Conservation (phyloP, 1,284 basidiomycete species). For the Ustilago xerochloae region DNA sequence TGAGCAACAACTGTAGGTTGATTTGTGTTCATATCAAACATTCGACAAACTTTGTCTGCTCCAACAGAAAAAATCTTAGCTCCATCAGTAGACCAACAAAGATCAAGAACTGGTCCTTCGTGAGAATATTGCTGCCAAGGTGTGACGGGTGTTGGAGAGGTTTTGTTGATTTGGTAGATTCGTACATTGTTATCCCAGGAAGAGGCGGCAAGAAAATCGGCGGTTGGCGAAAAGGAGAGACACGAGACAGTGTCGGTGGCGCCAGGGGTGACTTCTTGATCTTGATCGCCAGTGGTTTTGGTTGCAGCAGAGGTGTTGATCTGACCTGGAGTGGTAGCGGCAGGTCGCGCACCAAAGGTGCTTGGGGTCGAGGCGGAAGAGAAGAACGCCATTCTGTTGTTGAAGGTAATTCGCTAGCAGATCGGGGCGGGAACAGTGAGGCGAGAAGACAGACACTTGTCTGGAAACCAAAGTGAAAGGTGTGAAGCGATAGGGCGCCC, state of each 20-base stretch:
- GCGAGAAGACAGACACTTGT: too few relatives aligned
- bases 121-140: slow-evolving; percentile 75
- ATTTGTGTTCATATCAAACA: slow-evolving; percentile 83
- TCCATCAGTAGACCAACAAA: slow-evolving; percentile 86
- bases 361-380: slow-evolving; percentile 48
- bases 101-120: slow-evolving; percentile 82
- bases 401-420: too few relatives aligned
- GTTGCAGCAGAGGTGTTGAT: slow-evolving; percentile 51
- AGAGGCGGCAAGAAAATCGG: slow-evolving; percentile 69
- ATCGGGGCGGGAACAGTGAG: too few relatives aligned
- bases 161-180: slow-evolving; percentile 73
- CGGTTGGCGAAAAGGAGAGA: slow-evolving; percentile 68
- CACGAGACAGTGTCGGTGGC: slow-evolving; percentile 67
- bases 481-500: too few relatives aligned
- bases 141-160: slow-evolving; percentile 79
- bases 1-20: slow-evolving; percentile 76
- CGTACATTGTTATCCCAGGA: slow-evolving; percentile 70
- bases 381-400: slow-evolving; percentile 61
- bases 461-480: background rate
- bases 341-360: slow-evolving; percentile 50
- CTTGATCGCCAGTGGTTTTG: slow-evolving; percentile 68
- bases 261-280: slow-evolving; percentile 77
- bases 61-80: slow-evolving; percentile 85
- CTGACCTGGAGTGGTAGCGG: slow-evolving; percentile 39
- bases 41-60: slow-evolving; percentile 83